Evolutionary conservation across 257 asterid genomes (phyloP), one percentile per base, ranked within the genome.

Genomic region (Ballota nigra): DNA sequence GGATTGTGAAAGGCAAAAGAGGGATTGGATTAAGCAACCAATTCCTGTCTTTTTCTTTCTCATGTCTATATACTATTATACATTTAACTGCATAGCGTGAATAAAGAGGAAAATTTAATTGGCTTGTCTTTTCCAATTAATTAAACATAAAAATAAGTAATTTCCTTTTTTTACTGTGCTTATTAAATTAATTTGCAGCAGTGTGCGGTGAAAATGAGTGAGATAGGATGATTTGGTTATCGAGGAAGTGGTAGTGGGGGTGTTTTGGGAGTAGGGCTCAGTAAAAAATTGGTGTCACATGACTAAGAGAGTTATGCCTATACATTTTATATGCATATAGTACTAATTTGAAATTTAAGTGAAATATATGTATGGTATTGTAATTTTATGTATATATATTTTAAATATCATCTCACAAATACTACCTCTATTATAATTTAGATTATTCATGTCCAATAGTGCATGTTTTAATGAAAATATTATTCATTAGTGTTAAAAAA

Each of bases 201-300:
- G 63, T 60, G 33, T 38, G 62, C 18, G 82, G 84, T 80, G 70
- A 81, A 83, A 76, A 68, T 62, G 49, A 74, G 77, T 61, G 63
- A 62, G 72, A 28, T 18, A 41, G 56, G 55, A 62, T 69, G 77
- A 77, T 76, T 87, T 81, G 83, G 80, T 72, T 78, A 78, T 84
- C 96, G 86, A 87, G 96, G 80, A 80, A 74, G 58, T 68, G n/a
- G 15, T 75, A 73, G 96, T 90, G 95, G 96, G 79, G 70, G 78
- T 57, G 84, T 87, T 84, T 90, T 76, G 95, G 96, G 92, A 89
- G 78, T 69, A 72, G 95, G 81, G 83, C 81, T 76, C 29, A 77
- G 77, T 74, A 76, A 75, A 77, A 78, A 75, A 79, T 36, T 76
- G 57, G 43, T 65, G 73, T 73, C 89, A 80, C 90, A 80, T 86